A percentile compares a stretch with the other conserved stretches of the same genome.
These are phyloP conservation scores for Neocucurbitaria cava DNA, from an alignment of 2,329 filamentous ascomycete species.

Conservation along the genomic window DNA sequence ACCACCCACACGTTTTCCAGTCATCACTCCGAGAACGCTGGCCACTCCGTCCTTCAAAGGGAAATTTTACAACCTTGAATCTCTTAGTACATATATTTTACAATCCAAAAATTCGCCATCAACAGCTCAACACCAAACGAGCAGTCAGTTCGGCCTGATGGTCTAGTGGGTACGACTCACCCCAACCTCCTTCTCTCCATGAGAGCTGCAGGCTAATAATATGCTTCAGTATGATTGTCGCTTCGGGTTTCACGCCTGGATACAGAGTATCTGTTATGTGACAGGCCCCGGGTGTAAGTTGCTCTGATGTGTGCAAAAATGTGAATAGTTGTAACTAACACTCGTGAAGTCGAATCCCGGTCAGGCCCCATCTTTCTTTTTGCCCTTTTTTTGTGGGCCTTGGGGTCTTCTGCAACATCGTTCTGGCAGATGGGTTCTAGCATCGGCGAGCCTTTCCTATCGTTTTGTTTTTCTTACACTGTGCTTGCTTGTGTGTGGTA, in stretches of 20 bases:
- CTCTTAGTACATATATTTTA: neutral
- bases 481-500: too few relatives aligned
- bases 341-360: neutral
- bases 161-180: constrained; percentile 35
- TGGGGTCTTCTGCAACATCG: too few relatives aligned
- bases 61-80: too few relatives aligned
- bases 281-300: neutral
- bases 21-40: neutral
- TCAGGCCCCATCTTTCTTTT: neutral
- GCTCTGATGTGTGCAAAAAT: too few relatives aligned
- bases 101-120: constrained; percentile 4
- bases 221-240: constrained; percentile 11
- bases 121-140: neutral
- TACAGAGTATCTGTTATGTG: constrained; percentile 1
- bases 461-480: too few relatives aligned
- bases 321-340: too few relatives aligned
- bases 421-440: too few relatives aligned
- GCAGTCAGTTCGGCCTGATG: constrained; percentile 27
- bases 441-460: too few relatives aligned
- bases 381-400: neutral
- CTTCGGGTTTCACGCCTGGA: constrained; percentile 1
- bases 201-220: neutral
- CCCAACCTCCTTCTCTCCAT: neutral
- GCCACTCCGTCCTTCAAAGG: neutral
- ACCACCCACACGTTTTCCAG: neutral